Conservation (phyloP, 164 flowering plant species). For the Aristolochia contorta region DNA sequence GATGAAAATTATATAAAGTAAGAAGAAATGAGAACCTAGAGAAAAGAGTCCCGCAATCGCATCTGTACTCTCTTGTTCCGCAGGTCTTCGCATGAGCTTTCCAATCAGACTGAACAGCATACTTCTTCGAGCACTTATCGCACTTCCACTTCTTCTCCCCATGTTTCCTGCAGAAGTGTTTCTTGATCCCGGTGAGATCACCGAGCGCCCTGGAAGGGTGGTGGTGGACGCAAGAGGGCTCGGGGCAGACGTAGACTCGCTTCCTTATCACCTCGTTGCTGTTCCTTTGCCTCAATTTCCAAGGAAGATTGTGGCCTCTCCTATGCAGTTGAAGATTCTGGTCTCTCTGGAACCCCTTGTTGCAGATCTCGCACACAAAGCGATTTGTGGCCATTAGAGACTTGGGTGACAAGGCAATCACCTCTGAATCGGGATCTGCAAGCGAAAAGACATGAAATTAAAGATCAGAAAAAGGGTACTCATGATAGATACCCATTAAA, state of each 20-base stretch:
- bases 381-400: slow-evolving; percentile 74
- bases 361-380: slow-evolving; percentile 90
- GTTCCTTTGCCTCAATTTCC: slow-evolving; percentile 82
- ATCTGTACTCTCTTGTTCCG: slow-evolving; percentile 82
- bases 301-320: slow-evolving; percentile 92
- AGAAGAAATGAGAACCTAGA: slow-evolving; percentile 39
- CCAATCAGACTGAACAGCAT: slow-evolving; percentile 96
- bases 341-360: slow-evolving; percentile 94
- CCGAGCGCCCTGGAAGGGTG: slow-evolving; percentile 91
- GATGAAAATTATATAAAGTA: too few species aligned
- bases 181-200: slow-evolving; percentile 96
- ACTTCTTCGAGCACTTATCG: slow-evolving; percentile 74
- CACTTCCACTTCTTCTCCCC: slow-evolving; percentile 93
- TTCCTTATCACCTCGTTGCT: slow-evolving; percentile 44
- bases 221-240: slow-evolving; percentile 67
- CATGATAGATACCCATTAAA: too few species aligned
- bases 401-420: slow-evolving; percentile 81
- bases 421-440: slow-evolving; percentile 90
- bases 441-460: too few species aligned
- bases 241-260: slow-evolving; percentile 82
- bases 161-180: slow-evolving; percentile 81
- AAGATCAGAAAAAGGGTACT: too few species aligned
- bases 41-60: slow-evolving; percentile 94
- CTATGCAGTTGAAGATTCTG: slow-evolving; percentile 93
- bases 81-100: slow-evolving; percentile 88